phyloP scores from a whole-genome alignment of 345 rosid genomes.

The Streptanthus diversifolius region DNA sequence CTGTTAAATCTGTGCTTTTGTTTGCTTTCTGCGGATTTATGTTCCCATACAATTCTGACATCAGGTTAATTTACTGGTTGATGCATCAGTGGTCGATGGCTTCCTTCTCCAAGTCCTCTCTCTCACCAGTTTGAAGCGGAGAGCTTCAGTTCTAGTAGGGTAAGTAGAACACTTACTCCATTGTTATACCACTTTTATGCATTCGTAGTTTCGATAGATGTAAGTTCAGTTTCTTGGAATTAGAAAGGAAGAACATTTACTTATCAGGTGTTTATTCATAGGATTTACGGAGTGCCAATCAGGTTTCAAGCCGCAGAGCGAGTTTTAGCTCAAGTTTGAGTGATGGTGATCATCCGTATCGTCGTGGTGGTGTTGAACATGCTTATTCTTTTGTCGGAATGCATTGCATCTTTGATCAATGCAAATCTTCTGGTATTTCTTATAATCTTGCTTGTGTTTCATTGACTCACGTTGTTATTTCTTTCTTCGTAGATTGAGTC shows the following conservation, averaged over 20 bases:
- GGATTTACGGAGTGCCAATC: constrained; percentile 65
- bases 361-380: constrained; percentile 56
- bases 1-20: background rate
- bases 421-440: constrained; percentile 82
- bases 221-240: background rate
- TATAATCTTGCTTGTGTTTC: constrained; percentile 9
- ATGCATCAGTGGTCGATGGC: constrained; percentile 95
- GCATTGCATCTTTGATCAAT: constrained; percentile 94
- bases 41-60: constrained; percentile 62
- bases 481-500: background rate
- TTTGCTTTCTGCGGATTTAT: constrained; percentile 38
- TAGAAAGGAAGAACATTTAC: background rate
- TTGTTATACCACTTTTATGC: background rate
- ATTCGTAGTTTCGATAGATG: background rate
- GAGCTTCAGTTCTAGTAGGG: constrained; percentile 80
- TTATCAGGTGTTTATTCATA: constrained; percentile 31
- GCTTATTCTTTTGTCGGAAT: constrained; percentile 97
- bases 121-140: constrained; percentile 67
- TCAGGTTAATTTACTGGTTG: constrained; percentile 84
- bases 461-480: background rate
- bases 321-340: constrained; percentile 82
- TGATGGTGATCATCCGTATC: constrained; percentile 57
- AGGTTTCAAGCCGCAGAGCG: constrained; percentile 62
- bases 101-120: constrained; percentile 58
- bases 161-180: constrained; percentile 31